These are phyloP conservation scores for Geum urbanum DNA, from an alignment of 306 rosid species.

Conservation along the genomic window DNA sequence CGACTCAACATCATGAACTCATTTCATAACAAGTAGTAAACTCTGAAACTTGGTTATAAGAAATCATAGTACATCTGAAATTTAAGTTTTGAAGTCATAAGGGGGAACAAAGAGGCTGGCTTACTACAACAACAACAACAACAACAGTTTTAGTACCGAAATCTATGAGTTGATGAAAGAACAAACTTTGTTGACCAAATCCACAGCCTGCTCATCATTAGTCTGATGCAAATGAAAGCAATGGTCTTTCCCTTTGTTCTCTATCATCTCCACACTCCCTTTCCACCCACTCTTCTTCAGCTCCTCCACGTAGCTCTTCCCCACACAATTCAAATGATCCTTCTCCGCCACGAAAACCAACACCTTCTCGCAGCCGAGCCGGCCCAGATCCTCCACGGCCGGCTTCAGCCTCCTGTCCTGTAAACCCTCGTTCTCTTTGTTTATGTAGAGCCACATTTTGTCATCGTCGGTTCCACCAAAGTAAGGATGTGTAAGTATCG, in stretches of 20 bases:
- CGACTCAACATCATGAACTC: not conserved
- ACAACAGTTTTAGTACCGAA: not conserved
- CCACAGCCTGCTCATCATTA: constrained; percentile 19
- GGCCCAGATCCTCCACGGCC: constrained; percentile 34
- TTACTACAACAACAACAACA: not conserved
- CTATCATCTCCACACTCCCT: constrained; percentile 41
- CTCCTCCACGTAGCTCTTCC: constrained; percentile 26
- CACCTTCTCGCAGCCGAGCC: constrained; percentile 39
- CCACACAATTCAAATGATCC: constrained; percentile 30
- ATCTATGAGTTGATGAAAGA: constrained; percentile 29
- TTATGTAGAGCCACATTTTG: constrained; percentile 46
- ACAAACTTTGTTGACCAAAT: constrained; percentile 23
- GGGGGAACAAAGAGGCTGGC: not conserved
- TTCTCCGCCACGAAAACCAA: constrained; percentile 44
- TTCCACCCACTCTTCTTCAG: constrained; percentile 51
- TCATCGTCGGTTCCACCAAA: constrained; percentile 36
- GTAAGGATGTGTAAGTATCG: constrained; percentile 38
- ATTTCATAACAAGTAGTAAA: too few relatives aligned
- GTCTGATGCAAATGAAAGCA: constrained; percentile 33
- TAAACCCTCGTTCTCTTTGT: constrained; percentile 30
- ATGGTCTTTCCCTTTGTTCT: constrained; percentile 30
- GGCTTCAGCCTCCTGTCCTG: constrained; percentile 41
- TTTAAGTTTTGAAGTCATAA: too few relatives aligned
- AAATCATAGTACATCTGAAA: too few relatives aligned
- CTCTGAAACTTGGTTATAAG: too few relatives aligned